Evolutionary conservation across 169 alveolate species (phyloP).

Genomic region (Theileria luwenshuni): DNA sequence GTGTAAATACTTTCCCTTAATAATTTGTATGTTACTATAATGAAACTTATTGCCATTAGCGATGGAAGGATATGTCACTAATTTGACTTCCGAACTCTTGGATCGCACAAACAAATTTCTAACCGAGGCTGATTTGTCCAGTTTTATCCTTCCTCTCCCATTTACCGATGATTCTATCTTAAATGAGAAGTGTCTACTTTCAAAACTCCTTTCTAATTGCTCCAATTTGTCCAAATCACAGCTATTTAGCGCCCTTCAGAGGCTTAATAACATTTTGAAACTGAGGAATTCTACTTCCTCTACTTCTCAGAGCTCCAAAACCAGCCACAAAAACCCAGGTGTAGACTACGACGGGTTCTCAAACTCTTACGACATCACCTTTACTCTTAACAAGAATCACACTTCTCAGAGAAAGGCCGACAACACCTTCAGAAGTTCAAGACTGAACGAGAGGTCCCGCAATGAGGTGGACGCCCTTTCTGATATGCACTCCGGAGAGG

Average conservation of each 20-base stretch:
- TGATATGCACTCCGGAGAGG: slow-evolving; percentile 25
- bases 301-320: background rate
- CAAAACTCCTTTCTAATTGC: slow-evolving; percentile 42
- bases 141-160: slow-evolving; percentile 59
- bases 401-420: background rate
- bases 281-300: background rate
- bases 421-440: background rate
- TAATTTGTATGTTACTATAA: too few species aligned
- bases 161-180: slow-evolving; percentile 55
- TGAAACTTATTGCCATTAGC: too few species aligned
- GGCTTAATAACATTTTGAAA: background rate
- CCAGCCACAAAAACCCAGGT: background rate
- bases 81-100: slow-evolving; percentile 50
- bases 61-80: slow-evolving; percentile 31
- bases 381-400: background rate
- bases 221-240: slow-evolving; percentile 50
- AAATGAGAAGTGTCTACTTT: slow-evolving; percentile 24
- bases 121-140: slow-evolving; percentile 31
- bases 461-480: slow-evolving; percentile 19
- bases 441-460: background rate
- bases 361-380: background rate
- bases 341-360: background rate
- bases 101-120: slow-evolving; percentile 44
- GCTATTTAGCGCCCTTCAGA: slow-evolving; percentile 29
- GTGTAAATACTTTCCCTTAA: too few species aligned